Base-by-base conservation (phyloP, 495 filamentous ascomycete genomes). In the Tuber calosporum region DNA sequence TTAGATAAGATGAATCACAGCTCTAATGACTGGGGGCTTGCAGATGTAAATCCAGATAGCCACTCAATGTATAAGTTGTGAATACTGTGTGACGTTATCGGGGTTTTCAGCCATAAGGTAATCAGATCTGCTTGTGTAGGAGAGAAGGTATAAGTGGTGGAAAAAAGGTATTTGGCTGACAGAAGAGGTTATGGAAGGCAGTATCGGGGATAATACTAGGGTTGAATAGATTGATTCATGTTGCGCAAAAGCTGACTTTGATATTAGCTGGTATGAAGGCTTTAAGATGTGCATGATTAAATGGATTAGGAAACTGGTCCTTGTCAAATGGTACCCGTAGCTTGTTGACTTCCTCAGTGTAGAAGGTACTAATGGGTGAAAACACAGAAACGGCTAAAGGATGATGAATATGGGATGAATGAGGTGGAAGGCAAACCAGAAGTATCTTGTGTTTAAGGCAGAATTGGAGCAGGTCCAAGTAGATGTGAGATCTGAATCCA, bases 21-120 rank as follows among this genome's bases (percentile, higher is more conserved):
- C 13, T 72, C 68, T 15, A 67, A 40, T 19, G 73, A 74, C 7
- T 34, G 19, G 34, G 73, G 69, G 22, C 69, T 75, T 19, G 58
- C 72, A 17, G 34, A 41, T 17, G 6, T 68, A 1, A 74, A 19
- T 9, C 62, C 68, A 0, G 69, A 7, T 1, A 74, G 40, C 15
- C 2, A 41, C 38, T 71, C 62, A 19, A 71, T n/a, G 42, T 72
- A 71, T 2, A 22, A 34, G 22, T 72, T 68, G n/a, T 75, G 40
- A 17, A 75, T 75, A 9, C 8, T 67, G 2, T 26, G 40, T 4
- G 73, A 53, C 58, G 69, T 42, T 15, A 36, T 58, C 26, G 62
- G 73, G 9, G 62, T 62, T 67, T 43, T 75, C 0, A 41, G 58
- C 0, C 20, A 38, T 41, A 67, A 68, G 0, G 41, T 58, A 5